Conservation (phyloP, 257 asterid species). For the Penstemon davidsonii region DNA sequence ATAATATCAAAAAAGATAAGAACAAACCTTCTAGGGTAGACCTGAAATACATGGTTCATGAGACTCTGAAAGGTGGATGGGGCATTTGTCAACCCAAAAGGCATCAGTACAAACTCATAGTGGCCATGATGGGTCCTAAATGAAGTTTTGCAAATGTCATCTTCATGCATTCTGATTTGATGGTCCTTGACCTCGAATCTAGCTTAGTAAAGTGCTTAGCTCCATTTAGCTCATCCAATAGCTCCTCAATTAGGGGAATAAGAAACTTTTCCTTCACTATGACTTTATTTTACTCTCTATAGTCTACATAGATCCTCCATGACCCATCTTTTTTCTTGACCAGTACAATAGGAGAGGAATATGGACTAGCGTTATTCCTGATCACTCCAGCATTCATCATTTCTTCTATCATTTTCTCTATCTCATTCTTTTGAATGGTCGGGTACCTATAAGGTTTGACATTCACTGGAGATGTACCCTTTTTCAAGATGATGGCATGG, state of each 20-base stretch:
- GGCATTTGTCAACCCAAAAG: no score
- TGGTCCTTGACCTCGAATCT: constrained; percentile 12
- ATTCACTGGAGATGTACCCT: no score
- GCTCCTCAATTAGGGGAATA: constrained; percentile 15
- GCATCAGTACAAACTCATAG: background rate
- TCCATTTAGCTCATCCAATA: constrained; percentile 10
- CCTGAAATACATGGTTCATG: no score
- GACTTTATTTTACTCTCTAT: background rate
- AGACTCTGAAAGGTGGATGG: no score
- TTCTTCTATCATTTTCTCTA: background rate
- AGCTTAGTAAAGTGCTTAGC: background rate
- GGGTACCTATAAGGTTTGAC: background rate
- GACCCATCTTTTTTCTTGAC: background rate
- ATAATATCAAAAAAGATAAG: background rate
- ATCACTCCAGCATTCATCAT: background rate
- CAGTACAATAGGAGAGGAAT: background rate
- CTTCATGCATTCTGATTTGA: background rate
- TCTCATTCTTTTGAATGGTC: background rate
- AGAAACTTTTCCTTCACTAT: constrained; percentile 1
- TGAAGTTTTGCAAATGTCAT: background rate
- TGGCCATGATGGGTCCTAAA: constrained; percentile 7
- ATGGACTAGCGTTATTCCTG: background rate
- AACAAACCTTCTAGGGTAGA: background rate
- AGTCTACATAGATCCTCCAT: background rate
- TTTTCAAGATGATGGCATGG: no score